Evolutionary conservation across 805 yeast genomes (phyloP), one percentile per base, ranked within the genome.

Genomic region (Jamesozyma lodderae): DNA sequence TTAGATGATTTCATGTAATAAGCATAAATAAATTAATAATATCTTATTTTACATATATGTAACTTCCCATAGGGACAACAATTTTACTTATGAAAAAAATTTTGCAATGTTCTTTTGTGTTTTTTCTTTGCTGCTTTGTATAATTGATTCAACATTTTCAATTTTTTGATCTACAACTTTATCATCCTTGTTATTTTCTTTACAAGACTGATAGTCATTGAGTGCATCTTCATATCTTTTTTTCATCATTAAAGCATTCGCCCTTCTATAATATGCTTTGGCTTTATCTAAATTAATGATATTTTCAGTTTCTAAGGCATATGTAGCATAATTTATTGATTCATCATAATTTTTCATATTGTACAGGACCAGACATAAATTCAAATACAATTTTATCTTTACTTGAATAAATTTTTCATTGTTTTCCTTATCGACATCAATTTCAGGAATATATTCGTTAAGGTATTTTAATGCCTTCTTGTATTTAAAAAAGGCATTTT

Each of bases 381-480:
- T 83, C 44, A 65, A 47, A 36, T 62, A 67, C 2, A 66, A 35
- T 36, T 63, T 67, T 40, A 54, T 62, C 46, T 65, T 76, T 39
- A 68, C 37, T 4, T 61, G 72, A 25, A 62, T 49, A 52, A 77
- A 82, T 45, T 72, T 70, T 4, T 48, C 46, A 46, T 62, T 68
- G 58, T 69, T 64, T 16, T 70, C 73, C 11, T 75, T 70, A 47
- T 79, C 80, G 20, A 67, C 57, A 32, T 79, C 87, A 24, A 62
- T 60, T 49, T 81, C 92, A 0, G 94, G 92, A 13, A 79, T 67
- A 46, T 70, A 73, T 57, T 81, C 90, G 66, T 78, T 77, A 24
- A 79, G 71, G 48, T 82, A 83, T 41, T 86, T 64, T 38, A 81
- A 56, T 9, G 85, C 69, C 54, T 83, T 83, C 28, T 55, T 64